Evolutionary conservation across 139 green algal species (phyloP).

Genomic region (Volvox africanus): DNA sequence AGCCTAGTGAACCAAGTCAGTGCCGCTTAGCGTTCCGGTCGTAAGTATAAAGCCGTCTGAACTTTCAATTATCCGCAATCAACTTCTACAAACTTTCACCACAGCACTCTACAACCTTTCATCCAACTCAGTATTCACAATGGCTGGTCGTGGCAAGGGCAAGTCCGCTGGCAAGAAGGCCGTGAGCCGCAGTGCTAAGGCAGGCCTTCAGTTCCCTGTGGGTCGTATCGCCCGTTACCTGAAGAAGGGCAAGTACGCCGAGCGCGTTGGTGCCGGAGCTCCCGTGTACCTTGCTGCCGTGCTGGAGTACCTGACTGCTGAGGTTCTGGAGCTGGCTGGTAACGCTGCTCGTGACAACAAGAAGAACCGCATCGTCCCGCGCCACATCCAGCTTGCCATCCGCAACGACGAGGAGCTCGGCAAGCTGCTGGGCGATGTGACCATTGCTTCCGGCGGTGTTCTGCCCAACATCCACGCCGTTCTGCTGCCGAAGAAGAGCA

Average conservation of each 20-base stretch:
- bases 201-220: slow-evolving; percentile 89
- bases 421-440: slow-evolving; percentile 80
- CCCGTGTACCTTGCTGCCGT: slow-evolving; percentile 75
- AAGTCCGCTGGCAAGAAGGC: slow-evolving; percentile 70
- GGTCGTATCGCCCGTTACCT: slow-evolving; percentile 83
- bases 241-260: slow-evolving; percentile 75
- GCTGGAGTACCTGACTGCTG: slow-evolving; percentile 74
- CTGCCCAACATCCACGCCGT: slow-evolving; percentile 35
- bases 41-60: neutral
- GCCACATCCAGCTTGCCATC: slow-evolving; percentile 93
- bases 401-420: slow-evolving; percentile 92
- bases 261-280: slow-evolving; percentile 66
- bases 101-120: neutral
- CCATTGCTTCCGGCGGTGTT: slow-evolving; percentile 17
- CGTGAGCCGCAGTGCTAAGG: slow-evolving; percentile 72
- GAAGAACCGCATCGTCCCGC: slow-evolving; percentile 86
- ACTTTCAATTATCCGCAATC: neutral
- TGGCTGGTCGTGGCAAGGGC: slow-evolving; percentile 33
- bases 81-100: neutral
- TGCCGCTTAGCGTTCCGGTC: neutral
- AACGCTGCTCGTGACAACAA: slow-evolving; percentile 93
- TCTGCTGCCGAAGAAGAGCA: slow-evolving; percentile 24
- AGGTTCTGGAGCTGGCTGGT: slow-evolving; percentile 88
- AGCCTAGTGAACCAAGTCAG: too few relatives aligned
- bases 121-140: neutral